Evolutionary conservation across 2,329 filamentous ascomycete species (phyloP).

Genomic region (Ophiognomonia clavigignenti-juglandacearum): DNA sequence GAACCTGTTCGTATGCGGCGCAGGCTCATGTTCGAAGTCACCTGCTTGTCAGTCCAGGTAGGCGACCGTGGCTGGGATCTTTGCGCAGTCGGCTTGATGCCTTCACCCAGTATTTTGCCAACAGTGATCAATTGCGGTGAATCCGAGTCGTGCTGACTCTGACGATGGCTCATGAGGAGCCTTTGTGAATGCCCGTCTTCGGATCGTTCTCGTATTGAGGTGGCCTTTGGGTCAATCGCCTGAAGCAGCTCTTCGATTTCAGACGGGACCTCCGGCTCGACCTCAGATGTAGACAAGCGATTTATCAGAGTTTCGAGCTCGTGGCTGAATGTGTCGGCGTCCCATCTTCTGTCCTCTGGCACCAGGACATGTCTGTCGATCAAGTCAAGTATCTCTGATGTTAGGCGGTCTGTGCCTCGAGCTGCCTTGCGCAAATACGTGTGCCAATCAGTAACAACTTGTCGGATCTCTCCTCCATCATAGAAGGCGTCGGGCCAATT

Average conservation of each 20-base stretch:
- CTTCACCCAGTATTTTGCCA: background rate
- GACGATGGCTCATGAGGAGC: background rate
- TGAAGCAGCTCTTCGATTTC: background rate
- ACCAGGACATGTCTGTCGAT: background rate
- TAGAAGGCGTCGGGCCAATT: background rate
- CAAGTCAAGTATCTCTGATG: background rate
- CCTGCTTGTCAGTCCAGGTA: too few relatives aligned
- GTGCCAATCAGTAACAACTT: background rate
- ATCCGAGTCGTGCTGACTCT: background rate
- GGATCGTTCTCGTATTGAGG: background rate
- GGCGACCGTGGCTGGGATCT: too few relatives aligned
- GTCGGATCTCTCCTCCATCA: background rate
- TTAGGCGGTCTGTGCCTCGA: background rate
- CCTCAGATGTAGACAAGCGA: background rate
- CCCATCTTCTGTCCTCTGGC: background rate
- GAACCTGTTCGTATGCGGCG: background rate
- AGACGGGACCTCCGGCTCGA: background rate
- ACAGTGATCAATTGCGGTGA: background rate
- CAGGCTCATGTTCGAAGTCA: background rate
- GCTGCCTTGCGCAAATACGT: background rate
- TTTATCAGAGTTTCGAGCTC: background rate
- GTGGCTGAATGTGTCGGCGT: background rate
- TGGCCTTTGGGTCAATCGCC: background rate
- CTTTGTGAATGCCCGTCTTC: background rate
- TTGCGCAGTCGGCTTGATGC: background rate